phyloP scores from a whole-genome alignment of 2,329 filamentous ascomycete genomes.

The Hypoxylon sp. region DNA sequence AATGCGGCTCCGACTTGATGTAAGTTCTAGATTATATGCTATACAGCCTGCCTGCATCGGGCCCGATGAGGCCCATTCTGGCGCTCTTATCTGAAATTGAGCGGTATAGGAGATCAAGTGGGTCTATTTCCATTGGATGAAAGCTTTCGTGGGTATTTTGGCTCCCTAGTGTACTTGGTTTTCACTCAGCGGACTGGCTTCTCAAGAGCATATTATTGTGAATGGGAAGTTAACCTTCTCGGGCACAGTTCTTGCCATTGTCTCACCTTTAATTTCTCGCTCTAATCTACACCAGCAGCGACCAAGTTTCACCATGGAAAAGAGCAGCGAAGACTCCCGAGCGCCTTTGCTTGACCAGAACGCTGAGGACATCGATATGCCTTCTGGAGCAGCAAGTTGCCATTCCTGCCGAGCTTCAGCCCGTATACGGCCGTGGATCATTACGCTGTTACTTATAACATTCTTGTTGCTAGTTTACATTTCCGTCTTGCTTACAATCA shows the following conservation, averaged over 20 bases:
- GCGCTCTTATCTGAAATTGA: neutral
- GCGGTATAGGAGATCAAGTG: neutral
- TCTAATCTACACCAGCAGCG: neutral
- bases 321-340: conserved; percentile 16
- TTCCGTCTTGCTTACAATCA: conserved; percentile 17
- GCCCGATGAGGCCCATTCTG: neutral
- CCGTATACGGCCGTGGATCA: conserved; percentile 6
- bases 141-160: neutral
- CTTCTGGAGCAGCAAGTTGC: neutral
- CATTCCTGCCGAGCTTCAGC: neutral
- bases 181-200: neutral
- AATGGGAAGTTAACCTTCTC: neutral
- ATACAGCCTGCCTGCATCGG: neutral
- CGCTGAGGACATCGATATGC: neutral
- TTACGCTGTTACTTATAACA: conserved; percentile 13
- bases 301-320: conserved; percentile 9
- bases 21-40: neutral
- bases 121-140: neutral
- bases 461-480: conserved; percentile 25
- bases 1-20: neutral
- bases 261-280: neutral
- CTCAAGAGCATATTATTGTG: neutral
- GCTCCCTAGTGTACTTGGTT: neutral
- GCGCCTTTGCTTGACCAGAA: conserved; percentile 14
- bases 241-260: neutral